Conservation (phyloP, 805 yeast genomes). For the Cyberlindnera lachancei region DNA sequence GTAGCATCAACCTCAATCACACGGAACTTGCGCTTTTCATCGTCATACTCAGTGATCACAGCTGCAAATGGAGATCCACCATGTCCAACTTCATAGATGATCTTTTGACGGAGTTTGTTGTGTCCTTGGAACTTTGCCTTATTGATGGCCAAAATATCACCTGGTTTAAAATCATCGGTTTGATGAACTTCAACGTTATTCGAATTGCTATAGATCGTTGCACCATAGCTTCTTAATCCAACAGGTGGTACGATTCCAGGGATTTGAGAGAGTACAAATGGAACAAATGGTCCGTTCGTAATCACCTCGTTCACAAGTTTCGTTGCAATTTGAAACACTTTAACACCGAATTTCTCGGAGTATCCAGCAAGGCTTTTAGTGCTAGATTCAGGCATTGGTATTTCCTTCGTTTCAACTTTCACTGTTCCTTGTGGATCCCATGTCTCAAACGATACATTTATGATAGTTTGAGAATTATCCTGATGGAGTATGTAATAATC, state of each 20-base stretch:
- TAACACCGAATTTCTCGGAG: conserved; percentile 43
- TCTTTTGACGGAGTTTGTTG: conserved; percentile 48
- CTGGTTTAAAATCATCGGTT: conserved; percentile 62
- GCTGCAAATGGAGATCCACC: conserved; percentile 47
- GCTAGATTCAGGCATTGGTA: conserved; percentile 38
- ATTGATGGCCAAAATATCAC: conserved; percentile 75
- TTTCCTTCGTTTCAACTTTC: conserved; percentile 23
- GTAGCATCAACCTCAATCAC: conserved; percentile 50
- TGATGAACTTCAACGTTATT: conserved; percentile 43
- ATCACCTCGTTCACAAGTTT: conserved; percentile 23
- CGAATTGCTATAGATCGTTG: conserved; percentile 51
- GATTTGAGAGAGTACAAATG: conserved; percentile 29
- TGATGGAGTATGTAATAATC: conserved; percentile 68
- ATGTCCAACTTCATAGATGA: conserved; percentile 49
- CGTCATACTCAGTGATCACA: conserved; percentile 68
- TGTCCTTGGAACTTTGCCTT: conserved; percentile 70
- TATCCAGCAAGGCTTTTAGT: conserved; percentile 40
- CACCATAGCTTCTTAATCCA: conserved; percentile 68
- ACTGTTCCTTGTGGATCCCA: conserved; percentile 48
- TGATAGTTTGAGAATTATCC: conserved; percentile 60
- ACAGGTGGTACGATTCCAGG: conserved; percentile 46
- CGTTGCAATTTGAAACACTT: conserved; percentile 39
- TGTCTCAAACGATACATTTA: conserved; percentile 50
- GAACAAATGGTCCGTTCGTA: conserved; percentile 25
- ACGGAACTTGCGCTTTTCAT: conserved; percentile 58